Conservation (phyloP, 1,284 basidiomycete species). For the Somion occarium region DNA sequence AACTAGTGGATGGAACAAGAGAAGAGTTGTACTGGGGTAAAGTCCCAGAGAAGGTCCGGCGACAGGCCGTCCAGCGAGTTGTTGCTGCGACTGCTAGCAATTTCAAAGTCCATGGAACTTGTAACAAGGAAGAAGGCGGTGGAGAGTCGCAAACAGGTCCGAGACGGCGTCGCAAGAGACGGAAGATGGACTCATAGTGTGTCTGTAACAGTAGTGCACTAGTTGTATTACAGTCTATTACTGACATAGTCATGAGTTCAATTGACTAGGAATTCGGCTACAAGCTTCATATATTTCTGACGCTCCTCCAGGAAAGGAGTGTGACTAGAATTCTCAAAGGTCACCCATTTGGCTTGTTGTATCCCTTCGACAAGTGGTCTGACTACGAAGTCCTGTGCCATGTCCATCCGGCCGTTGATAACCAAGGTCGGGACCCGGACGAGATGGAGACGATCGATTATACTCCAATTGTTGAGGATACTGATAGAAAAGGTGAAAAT, state of each 20-base stretch:
- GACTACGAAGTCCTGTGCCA: constrained; percentile 42
- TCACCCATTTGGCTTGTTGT: constrained; percentile 27
- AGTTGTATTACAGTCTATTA: no score
- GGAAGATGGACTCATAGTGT: no score
- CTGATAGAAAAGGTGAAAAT: constrained; percentile 43
- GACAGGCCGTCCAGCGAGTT: constrained; percentile 48
- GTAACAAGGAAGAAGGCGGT: no score
- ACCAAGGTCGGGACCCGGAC: constrained; percentile 45
- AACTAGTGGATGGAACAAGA: constrained; percentile 49
- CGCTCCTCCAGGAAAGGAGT: constrained; percentile 26
- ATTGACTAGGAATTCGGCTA: constrained; percentile 17
- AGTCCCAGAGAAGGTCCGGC: constrained; percentile 60
- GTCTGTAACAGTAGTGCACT: no score
- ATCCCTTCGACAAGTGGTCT: constrained; percentile 41
- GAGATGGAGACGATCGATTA: constrained; percentile 37
- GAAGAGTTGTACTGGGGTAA: constrained; percentile 72
- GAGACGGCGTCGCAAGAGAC: not conserved
- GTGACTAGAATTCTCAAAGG: constrained; percentile 25
- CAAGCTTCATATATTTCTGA: constrained; percentile 19
- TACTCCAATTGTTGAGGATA: constrained; percentile 36
- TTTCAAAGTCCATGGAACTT: no score
- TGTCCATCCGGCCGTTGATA: constrained; percentile 46
- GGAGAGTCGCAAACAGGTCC: no score
- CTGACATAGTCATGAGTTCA: no score
- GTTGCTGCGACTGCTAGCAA: not conserved